Percentiles rank a stretch among this genome's conserved stretches.
phyloP scores from a whole-genome alignment of 257 asterid genomes.

The Coffea canephora region DNA sequence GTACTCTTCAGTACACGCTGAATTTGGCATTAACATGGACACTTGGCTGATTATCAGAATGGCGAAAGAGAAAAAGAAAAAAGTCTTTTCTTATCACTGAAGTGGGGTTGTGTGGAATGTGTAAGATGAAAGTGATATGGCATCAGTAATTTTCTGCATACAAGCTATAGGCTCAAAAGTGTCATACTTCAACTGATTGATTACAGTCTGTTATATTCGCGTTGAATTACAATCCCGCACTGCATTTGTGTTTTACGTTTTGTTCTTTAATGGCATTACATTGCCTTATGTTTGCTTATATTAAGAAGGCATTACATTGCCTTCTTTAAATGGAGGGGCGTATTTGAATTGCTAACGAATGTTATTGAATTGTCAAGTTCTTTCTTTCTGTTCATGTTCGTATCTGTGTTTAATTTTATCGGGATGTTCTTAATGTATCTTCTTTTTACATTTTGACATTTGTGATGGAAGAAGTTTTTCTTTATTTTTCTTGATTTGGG shows the following conservation, averaged over 20 bases:
- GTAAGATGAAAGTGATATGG: no score
- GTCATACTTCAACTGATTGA: neutral
- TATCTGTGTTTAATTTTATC: no score
- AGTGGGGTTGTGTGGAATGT: no score
- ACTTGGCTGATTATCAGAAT: neutral
- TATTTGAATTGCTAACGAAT: no score
- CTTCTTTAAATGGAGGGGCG: no score
- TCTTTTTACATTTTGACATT: neutral
- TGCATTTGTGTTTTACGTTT: no score
- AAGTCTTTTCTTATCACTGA: neutral
- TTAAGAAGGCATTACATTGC: neutral
- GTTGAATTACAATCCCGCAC: neutral
- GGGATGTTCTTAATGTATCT: neutral
- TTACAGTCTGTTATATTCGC: neutral
- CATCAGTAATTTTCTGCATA: no score
- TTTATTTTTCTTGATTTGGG: neutral
- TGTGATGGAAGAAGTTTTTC: neutral
- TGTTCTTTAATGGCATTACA: no score
- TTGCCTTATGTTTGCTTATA: neutral
- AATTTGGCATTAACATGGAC: no score
- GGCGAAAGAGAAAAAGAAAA: no score
- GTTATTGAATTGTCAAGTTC: neutral
- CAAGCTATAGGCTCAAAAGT: neutral
- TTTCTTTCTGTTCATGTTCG: neutral
- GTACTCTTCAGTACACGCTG: no score